A percentile compares a stretch with the other conserved stretches of the same genome.
Evolutionary conservation across 2,329 filamentous ascomycete genomes (phyloP).

Genomic region (Ilyonectria destructans): DNA sequence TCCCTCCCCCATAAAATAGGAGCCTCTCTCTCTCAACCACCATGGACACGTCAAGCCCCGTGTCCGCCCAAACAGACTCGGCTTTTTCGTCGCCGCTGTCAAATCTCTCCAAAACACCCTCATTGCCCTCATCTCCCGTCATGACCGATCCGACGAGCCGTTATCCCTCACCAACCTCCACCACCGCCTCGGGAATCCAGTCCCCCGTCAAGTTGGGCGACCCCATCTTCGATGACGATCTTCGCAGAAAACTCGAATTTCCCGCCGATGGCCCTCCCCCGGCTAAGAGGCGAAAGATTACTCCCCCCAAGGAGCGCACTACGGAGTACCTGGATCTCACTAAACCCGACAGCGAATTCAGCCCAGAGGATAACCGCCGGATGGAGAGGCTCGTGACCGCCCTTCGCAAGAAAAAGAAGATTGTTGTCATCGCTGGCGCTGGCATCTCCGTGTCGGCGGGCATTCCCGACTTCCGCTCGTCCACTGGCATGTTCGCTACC

Average conservation of each 20-base stretch:
- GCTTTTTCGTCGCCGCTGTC: constrained; percentile 71
- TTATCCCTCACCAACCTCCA: constrained; percentile 68
- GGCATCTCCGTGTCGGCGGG: constrained; percentile 98
- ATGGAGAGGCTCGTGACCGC: constrained; percentile 81
- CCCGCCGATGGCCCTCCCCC: constrained; percentile 75
- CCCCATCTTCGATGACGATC: constrained; percentile 54
- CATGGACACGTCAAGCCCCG: constrained; percentile 51
- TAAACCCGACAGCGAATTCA: constrained; percentile 66
- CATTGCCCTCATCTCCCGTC: constrained; percentile 64
- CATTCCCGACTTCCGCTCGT: constrained; percentile 96
- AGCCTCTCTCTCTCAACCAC: constrained; percentile 24
- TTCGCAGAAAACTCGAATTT: constrained; percentile 45
- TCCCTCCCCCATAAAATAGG: constrained; percentile 29
- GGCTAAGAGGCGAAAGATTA: constrained; percentile 82
- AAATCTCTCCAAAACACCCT: constrained; percentile 68
- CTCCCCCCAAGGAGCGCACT: constrained; percentile 75
- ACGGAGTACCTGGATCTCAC: constrained; percentile 86
- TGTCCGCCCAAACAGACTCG: constrained; percentile 55
- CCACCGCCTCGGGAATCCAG: constrained; percentile 65
- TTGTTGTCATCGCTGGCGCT: constrained; percentile 95
- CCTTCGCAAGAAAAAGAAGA: constrained; percentile 92
- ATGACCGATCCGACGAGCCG: constrained; percentile 60
- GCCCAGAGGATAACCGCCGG: constrained; percentile 64
- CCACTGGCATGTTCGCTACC: constrained; percentile 89
- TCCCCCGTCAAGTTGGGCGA: constrained; percentile 66